Evolutionary conservation across 371 early-diverging fungal species (phyloP), one percentile per base, ranked within the genome.

Genomic region (Mucor indicus): DNA sequence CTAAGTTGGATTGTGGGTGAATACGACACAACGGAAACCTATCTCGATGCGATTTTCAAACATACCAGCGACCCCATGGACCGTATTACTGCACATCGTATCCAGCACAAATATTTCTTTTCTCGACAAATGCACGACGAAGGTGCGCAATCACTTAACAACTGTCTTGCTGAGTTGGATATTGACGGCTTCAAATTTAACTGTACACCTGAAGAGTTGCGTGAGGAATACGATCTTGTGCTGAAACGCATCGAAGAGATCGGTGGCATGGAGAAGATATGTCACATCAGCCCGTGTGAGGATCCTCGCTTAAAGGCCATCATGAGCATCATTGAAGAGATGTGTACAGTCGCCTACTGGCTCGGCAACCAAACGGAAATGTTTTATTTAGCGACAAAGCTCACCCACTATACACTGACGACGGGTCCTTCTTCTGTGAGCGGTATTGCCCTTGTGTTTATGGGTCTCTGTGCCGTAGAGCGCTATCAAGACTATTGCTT

Each of bases 1-100:
- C 40, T 74, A 11, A 70, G 69, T 38, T 74, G 63, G 65, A 54
- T 70, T 2, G 71, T 65, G 0, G 75, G 71, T 1, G 62, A 74
- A 39, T 59, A 57, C 20, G 66, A 57, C 11, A 37, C 47, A 1
- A 70, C 71, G 0, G 68, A 74, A 19, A 17, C 19, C 0, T 54
- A 65, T 3, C 38, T 70, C 2, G 46, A 55, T 0, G 48, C 33
- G 4, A 67, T 74, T 8, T 74, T 74, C 52, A 12, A 43, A 1
- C 44, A 74, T 19, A 45, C 60, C 1, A 58, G 47, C 1, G 55
- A 49, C 11, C 66, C 75, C 0, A 29, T 60, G 43, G 71, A 74
- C 31, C 65, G 75, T 4, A 46, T 68, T 0, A 51, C 48, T 0
- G 71, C 71, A 0, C 59, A 68, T 44, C 65, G 66, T 22, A 61